Evolutionary conservation across 257 asterid genomes (phyloP).

Genomic region (Solanum appendiculatum): DNA sequence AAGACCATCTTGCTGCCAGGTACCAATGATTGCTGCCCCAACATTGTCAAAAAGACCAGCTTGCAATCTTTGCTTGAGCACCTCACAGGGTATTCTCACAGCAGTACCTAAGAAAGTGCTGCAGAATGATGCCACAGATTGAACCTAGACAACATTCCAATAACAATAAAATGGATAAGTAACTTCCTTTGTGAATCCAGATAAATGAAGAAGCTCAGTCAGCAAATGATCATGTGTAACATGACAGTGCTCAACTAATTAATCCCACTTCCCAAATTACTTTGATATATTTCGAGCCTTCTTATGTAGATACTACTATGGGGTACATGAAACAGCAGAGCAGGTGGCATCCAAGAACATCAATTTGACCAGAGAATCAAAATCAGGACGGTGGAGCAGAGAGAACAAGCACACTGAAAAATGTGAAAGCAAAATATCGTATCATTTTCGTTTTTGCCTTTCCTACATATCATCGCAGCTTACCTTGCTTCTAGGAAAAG

Average conservation of each 20-base stretch:
- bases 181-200: background rate
- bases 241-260: background rate
- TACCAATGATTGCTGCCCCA: slow-evolving; percentile 72
- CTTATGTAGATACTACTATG: background rate
- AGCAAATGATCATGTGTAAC: background rate
- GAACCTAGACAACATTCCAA: slow-evolving; percentile 40
- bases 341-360: background rate
- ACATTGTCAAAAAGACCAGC: slow-evolving; percentile 83
- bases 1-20: slow-evolving; percentile 85
- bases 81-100: slow-evolving; percentile 89
- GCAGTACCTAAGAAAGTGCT: slow-evolving; percentile 93
- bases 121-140: slow-evolving; percentile 77
- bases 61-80: slow-evolving; percentile 83
- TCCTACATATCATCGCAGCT: background rate
- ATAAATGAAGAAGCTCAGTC: background rate
- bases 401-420: background rate
- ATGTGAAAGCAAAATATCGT: background rate
- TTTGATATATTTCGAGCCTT: background rate
- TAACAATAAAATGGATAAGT: background rate
- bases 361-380: background rate
- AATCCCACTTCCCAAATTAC: background rate
- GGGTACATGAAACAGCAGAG: background rate
- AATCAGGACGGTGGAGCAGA: background rate
- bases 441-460: background rate
- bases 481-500: background rate